Evolutionary conservation across 768 basidiomycete species (phyloP).

Genomic region (Mycena albidolilacea): DNA sequence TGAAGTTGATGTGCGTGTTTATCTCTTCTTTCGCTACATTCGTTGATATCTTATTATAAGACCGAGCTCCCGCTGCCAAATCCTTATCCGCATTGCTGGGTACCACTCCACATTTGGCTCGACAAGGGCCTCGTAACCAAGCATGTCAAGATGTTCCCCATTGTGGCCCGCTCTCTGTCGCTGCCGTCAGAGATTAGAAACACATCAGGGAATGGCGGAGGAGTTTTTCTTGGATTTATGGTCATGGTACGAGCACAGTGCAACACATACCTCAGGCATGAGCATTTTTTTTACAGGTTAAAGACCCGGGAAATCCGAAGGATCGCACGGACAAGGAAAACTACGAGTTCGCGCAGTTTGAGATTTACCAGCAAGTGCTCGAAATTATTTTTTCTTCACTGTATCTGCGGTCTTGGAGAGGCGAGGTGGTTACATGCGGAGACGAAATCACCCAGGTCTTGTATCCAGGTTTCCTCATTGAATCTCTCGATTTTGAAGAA

Average conservation of each 20-base stretch:
- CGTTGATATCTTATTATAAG: no score
- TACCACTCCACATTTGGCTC: neutral
- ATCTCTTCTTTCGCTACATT: neutral
- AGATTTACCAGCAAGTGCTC: no score
- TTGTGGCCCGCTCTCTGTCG: neutral
- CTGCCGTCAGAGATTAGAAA: neutral
- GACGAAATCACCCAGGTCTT: no score
- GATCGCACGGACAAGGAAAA: neutral
- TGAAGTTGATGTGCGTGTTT: neutral
- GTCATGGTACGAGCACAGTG: neutral
- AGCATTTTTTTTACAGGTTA: neutral
- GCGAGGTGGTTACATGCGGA: no score
- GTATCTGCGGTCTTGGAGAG: no score
- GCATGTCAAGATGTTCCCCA: neutral
- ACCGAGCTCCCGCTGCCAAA: neutral
- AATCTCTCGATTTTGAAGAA: no score
- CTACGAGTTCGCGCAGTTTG: neutral
- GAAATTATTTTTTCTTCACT: no score
- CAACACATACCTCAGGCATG: no score
- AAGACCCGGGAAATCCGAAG: neutral
- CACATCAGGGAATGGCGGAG: constrained; percentile 5
- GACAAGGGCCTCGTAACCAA: constrained; percentile 10
- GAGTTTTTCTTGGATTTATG: constrained; percentile 1
- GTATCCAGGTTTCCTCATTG: no score
- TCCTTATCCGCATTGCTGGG: neutral